Percentiles rank a stretch among this genome's conserved stretches.
These are phyloP conservation scores for Cladophialophora exuberans DNA, from an alignment of 2,329 filamentous ascomycete species.

Conservation along the genomic window DNA sequence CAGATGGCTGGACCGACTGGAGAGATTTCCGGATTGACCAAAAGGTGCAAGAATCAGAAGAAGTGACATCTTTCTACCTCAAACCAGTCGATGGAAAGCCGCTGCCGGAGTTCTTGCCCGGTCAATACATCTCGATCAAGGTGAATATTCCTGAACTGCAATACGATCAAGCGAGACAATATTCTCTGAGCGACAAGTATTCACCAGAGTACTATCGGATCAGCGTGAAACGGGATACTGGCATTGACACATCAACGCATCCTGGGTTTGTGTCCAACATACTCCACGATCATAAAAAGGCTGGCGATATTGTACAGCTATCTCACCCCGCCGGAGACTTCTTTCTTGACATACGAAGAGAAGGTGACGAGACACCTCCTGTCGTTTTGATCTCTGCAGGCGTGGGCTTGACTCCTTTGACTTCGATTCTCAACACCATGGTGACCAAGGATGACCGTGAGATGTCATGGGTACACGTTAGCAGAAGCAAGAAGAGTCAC, in stretches of 20 bases:
- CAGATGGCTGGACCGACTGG: slow-evolving; percentile 65
- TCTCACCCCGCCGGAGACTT: slow-evolving; percentile 69
- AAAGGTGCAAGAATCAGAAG: slow-evolving; percentile 67
- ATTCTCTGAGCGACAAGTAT: slow-evolving; percentile 68
- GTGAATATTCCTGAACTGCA: slow-evolving; percentile 61
- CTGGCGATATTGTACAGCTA: slow-evolving; percentile 65
- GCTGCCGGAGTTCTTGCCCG: slow-evolving; percentile 68
- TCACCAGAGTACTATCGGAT: slow-evolving; percentile 63
- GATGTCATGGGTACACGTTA: slow-evolving; percentile 64
- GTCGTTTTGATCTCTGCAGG: slow-evolving; percentile 66
- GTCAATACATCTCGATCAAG: slow-evolving; percentile 71
- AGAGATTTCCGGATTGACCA: slow-evolving; percentile 66
- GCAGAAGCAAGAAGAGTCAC: slow-evolving; percentile 49
- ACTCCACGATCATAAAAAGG: slow-evolving; percentile 63
- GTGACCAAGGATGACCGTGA: slow-evolving; percentile 51
- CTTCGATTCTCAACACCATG: slow-evolving; percentile 62
- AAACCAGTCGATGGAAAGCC: slow-evolving; percentile 62
- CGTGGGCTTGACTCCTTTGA: slow-evolving; percentile 64
- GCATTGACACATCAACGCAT: slow-evolving; percentile 54
- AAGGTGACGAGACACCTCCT: slow-evolving; percentile 43
- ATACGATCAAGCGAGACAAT: slow-evolving; percentile 69
- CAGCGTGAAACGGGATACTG: slow-evolving; percentile 69
- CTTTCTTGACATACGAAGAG: slow-evolving; percentile 48
- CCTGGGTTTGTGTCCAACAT: slow-evolving; percentile 71
- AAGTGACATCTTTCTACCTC: slow-evolving; percentile 72